Percentiles rank a stretch among this genome's conserved stretches.
These are phyloP conservation scores for Chlorophyllum brunneum DNA, from an alignment of 768 basidiomycete genomes.

Conservation along the genomic window DNA sequence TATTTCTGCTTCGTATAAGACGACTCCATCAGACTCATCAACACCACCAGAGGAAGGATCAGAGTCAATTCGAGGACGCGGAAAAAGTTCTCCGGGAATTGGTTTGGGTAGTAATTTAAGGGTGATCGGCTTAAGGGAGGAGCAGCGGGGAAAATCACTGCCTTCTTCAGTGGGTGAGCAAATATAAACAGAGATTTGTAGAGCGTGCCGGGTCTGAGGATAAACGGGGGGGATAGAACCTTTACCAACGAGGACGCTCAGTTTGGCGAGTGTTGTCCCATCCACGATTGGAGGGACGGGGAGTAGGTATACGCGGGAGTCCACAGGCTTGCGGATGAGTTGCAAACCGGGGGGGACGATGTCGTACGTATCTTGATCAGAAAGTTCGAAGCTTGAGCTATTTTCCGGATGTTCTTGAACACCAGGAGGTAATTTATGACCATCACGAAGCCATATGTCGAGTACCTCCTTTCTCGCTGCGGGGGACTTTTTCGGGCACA, in stretches of 20 bases:
- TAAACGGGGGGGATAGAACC: slow-evolving; percentile 50
- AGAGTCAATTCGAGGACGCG: slow-evolving; percentile 60
- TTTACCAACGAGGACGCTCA: slow-evolving; percentile 57
- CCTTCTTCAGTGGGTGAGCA: slow-evolving; percentile 31
- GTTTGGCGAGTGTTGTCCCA: slow-evolving; percentile 21
- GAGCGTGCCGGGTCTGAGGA: slow-evolving; percentile 42
- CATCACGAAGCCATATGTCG: slow-evolving; percentile 69
- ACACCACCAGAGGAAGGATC: slow-evolving; percentile 27
- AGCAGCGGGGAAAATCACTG: slow-evolving; percentile 31
- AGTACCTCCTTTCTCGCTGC: slow-evolving; percentile 35
- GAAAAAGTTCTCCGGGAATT: slow-evolving; percentile 49
- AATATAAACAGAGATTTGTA: slow-evolving; percentile 43
- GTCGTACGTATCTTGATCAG: slow-evolving; percentile 28
- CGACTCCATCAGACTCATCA: slow-evolving; percentile 66
- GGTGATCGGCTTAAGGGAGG: slow-evolving; percentile 35
- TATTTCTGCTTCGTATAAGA: slow-evolving; percentile 49
- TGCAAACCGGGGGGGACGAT: slow-evolving; percentile 35
- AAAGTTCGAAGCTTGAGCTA: slow-evolving; percentile 16
- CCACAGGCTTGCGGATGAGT: slow-evolving; percentile 38
- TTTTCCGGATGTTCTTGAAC: slow-evolving; percentile 3
- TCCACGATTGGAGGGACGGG: slow-evolving; percentile 31
- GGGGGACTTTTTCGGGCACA: slow-evolving; percentile 33
- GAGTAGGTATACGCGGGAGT: slow-evolving; percentile 46
- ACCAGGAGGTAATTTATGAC: slow-evolving; percentile 39
- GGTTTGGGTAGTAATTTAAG: slow-evolving; percentile 67